A percentile compares a stretch with the other conserved stretches of the same genome.
Evolutionary conservation across 768 basidiomycete genomes (phyloP).

Genomic region (Tubosaeta brunneosetosa): DNA sequence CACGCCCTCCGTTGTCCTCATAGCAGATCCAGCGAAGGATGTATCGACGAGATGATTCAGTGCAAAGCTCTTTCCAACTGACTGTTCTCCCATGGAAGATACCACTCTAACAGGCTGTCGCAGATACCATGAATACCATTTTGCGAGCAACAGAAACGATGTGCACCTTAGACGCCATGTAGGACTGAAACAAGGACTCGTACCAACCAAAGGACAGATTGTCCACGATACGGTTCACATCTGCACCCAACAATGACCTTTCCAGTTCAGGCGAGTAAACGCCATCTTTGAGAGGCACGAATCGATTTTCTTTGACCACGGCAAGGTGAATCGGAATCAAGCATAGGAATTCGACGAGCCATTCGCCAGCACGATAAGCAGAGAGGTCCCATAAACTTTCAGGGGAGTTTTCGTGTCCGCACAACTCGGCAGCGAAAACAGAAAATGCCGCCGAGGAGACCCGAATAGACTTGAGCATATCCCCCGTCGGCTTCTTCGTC

Average conservation of each 20-base stretch:
- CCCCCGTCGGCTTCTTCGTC: constrained; percentile 50
- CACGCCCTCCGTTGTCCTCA: constrained; percentile 62
- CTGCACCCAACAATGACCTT: constrained; percentile 51
- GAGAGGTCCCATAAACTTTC: constrained; percentile 31
- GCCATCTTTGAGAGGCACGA: constrained; percentile 58
- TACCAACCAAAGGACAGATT: constrained; percentile 59
- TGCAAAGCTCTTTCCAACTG: constrained; percentile 57
- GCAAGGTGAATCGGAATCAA: constrained; percentile 64
- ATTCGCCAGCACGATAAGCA: constrained; percentile 48
- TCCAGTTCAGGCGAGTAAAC: constrained; percentile 48
- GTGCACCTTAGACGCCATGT: constrained; percentile 51
- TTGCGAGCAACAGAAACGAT: constrained; percentile 33
- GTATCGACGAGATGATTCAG: constrained; percentile 60
- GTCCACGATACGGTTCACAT: constrained; percentile 54
- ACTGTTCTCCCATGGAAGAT: constrained; percentile 67
- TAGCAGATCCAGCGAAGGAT: constrained; percentile 61
- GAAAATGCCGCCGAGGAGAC: constrained; percentile 32
- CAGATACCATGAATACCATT: neutral
- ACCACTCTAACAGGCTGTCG: constrained; percentile 57
- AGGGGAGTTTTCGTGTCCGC: neutral
- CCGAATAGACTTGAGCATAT: constrained; percentile 36
- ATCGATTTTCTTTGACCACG: constrained; percentile 53
- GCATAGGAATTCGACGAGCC: constrained; percentile 58
- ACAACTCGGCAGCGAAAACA: constrained; percentile 20
- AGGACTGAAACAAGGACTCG: constrained; percentile 58